Evolutionary conservation across 192 early-diverging fungal genomes (phyloP), one percentile per base, ranked within the genome.

Genomic region (Coemansia sp.): DNA sequence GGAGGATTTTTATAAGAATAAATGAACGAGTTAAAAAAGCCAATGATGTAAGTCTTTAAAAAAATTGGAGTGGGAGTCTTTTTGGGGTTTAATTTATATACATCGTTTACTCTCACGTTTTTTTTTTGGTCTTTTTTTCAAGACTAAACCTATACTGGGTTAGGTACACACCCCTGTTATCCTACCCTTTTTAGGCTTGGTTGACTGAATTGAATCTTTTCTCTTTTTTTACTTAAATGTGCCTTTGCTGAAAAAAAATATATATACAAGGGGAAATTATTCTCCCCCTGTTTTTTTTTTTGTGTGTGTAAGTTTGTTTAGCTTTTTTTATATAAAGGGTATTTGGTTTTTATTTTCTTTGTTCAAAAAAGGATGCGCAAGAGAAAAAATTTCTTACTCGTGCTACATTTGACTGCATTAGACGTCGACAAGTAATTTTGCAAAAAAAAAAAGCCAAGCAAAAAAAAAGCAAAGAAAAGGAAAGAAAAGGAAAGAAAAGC

Each of bases 161-260:
- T 38, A 38, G 59, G 40, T 8, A 36, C 10, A 40, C 42, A 60
- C 59, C 34, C 20, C 11, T 60, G 59, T 10, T 60, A 60, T 20
- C n/a, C 45, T 7, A n/a, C 14, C 17, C 42, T 45, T 12, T 45
- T 45, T 45, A 16, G 3, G 42, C 14, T 45, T 45, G 12, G 1
- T 45, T 45, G 42, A 45, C 42, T 45, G 42, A 3, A 16, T 45
- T 45, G 42, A 45, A 22, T 61, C 30, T 48, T 30, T 45, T 18
- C 17, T 45, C 42, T 16, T 45, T 45, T 12, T 38, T 38, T 12
- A 0, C 1, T 10, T 38, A 1, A 25, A 0, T 25, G 22, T 25
- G 22, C 22, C 22, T 12, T 38, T 38, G 1, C 36, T 38, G 11
- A 38, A 38, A 38, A 12, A 38, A 38, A 38, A 38, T 10, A 12